A percentile compares a stretch with the other conserved stretches of the same genome.
phyloP scores from a whole-genome alignment of 805 yeast species.

The Candida michaelii region DNA sequence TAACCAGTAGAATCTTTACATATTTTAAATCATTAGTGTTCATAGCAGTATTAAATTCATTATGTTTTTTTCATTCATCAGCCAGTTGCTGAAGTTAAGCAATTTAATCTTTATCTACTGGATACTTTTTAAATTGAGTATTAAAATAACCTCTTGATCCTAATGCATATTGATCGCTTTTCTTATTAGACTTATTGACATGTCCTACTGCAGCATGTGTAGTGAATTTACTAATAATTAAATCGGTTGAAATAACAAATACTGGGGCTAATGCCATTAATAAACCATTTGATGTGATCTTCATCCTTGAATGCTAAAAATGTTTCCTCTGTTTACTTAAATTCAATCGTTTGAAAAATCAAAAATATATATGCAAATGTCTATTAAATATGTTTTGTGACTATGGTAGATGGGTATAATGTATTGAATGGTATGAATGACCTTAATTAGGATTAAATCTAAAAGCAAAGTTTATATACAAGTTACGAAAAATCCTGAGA shows the following conservation, averaged over 20 bases:
- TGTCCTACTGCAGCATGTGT: conserved; percentile 17
- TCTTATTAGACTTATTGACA: conserved; percentile 10
- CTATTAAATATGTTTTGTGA: no score
- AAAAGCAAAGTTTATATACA: background rate
- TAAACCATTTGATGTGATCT: conserved; percentile 18
- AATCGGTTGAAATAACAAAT: conserved; percentile 32
- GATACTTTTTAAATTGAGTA: conserved; percentile 15
- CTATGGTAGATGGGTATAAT: conserved; percentile 10
- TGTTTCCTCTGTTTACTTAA: conserved; percentile 18
- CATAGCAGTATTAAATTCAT: no score
- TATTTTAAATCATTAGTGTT: background rate
- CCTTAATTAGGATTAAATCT: background rate
- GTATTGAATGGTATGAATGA: background rate
- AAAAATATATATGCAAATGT: no score
- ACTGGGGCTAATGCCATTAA: conserved; percentile 29
- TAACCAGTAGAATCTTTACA: background rate
- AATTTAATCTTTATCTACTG: conserved; percentile 8
- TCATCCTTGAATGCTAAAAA: background rate
- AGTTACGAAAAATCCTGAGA: background rate
- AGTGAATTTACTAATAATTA: conserved; percentile 25
- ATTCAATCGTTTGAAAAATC: no score
- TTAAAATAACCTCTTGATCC: conserved; percentile 13
- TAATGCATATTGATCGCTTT: background rate
- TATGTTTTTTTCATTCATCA: no score
- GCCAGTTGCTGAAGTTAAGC: no score